A percentile compares a stretch with the other conserved stretches of the same genome.
phyloP scores from a whole-genome alignment of 1,284 basidiomycete genomes.

The Xerocomus cyaneibrunnescens region DNA sequence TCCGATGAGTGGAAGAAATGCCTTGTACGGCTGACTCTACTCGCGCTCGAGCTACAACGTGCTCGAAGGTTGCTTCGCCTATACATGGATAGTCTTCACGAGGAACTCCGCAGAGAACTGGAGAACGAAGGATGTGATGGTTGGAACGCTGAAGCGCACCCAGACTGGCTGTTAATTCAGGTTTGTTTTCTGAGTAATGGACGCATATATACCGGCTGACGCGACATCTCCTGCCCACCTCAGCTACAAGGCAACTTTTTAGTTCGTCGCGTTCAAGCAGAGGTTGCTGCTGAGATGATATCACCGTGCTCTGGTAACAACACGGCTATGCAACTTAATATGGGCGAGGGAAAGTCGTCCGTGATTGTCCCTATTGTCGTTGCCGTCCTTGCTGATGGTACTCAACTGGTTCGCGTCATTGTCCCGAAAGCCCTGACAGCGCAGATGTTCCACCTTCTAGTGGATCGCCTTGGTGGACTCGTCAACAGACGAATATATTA shows the following conservation, averaged over 20 bases:
- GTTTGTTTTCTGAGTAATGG: too few species aligned
- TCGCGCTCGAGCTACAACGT: background rate
- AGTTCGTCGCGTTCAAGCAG: constrained; percentile 4
- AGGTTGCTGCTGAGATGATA: constrained; percentile 37
- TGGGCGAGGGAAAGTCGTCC: constrained; percentile 28
- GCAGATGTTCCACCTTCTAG: constrained; percentile 52
- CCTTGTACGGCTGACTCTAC: background rate
- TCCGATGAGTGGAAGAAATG: background rate
- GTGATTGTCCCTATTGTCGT: constrained; percentile 7
- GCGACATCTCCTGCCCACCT: background rate
- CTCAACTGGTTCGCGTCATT: constrained; percentile 2
- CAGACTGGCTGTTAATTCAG: constrained; percentile 45
- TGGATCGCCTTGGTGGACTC: constrained; percentile 44
- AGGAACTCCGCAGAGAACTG: background rate
- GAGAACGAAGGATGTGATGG: background rate
- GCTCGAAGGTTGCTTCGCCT: background rate
- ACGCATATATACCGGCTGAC: constrained; percentile 27
- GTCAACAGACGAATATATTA: constrained; percentile 47
- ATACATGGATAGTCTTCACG: background rate
- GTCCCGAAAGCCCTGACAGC: constrained; percentile 2
- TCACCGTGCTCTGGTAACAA: background rate
- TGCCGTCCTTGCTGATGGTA: constrained; percentile 34
- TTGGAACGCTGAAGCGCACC: background rate
- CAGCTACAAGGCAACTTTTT: background rate
- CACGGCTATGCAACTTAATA: constrained; percentile 46